Evolutionary conservation across 192 early-diverging fungal genomes (phyloP).

Genomic region (Entrophospora sp.): DNA sequence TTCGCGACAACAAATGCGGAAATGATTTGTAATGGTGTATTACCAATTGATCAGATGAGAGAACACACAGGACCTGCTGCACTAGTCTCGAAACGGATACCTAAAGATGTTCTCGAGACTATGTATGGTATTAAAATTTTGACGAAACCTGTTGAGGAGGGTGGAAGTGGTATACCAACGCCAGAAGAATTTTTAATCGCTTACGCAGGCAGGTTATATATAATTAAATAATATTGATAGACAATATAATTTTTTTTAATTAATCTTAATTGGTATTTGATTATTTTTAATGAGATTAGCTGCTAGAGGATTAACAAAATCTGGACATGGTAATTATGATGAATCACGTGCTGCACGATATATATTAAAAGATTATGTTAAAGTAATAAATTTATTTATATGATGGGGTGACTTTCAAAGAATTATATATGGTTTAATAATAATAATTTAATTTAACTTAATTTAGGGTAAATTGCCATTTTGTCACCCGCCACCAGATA

Average conservation of each 20-base stretch:
- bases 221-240: neutral
- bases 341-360: conserved; percentile 93
- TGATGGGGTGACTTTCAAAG: neutral
- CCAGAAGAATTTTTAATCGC: conserved; percentile 83
- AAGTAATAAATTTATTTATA: conserved; percentile 34
- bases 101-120: conserved; percentile 77
- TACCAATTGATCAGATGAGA: conserved; percentile 97
- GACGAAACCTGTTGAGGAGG: conserved; percentile 65
- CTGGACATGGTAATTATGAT: conserved; percentile 94
- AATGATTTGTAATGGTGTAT: conserved; percentile 96
- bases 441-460: neutral
- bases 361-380: conserved; percentile 97
- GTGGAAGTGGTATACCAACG: conserved; percentile 67
- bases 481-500: conserved; percentile 77
- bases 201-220: conserved; percentile 62
- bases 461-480: conserved; percentile 81
- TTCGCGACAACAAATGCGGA: conserved; percentile 98
- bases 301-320: conserved; percentile 83
- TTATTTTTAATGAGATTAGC: conserved; percentile 44
- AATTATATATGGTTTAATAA: neutral
- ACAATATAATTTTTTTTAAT: neutral
- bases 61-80: conserved; percentile 85
- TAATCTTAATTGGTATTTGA: neutral
- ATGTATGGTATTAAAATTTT: conserved; percentile 90
- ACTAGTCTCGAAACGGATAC: conserved; percentile 75